Evolutionary conservation across 2,329 filamentous ascomycete genomes (phyloP).

Genomic region (Phialophora expanda): DNA sequence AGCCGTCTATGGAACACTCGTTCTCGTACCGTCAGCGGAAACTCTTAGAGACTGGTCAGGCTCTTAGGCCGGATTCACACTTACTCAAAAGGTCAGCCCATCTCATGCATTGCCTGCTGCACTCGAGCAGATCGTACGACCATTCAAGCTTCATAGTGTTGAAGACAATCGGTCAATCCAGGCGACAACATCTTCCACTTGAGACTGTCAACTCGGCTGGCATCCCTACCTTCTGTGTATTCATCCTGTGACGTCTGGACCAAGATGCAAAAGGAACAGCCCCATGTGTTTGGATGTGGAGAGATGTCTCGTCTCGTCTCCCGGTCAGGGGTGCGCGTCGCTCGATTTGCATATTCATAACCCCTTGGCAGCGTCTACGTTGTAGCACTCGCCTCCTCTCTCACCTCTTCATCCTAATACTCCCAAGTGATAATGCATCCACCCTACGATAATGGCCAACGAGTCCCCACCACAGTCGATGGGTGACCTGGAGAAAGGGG

Average conservation of each 20-base stretch:
- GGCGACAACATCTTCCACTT: background rate
- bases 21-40: no score
- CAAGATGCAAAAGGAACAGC: background rate
- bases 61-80: no score
- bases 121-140: no score
- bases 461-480: background rate
- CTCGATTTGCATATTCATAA: background rate
- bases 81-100: no score
- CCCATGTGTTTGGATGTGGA: constrained; percentile 1
- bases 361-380: background rate
- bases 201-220: background rate
- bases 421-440: background rate
- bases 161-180: no score
- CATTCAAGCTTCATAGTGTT: no score
- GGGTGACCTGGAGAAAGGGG: background rate
- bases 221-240: background rate
- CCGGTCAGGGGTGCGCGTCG: background rate
- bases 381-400: background rate
- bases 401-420: background rate
- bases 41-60: no score
- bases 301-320: background rate
- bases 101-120: no score
- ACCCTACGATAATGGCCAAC: background rate
- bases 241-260: background rate
- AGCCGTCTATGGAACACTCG: no score